Percentiles rank a stretch among this genome's conserved stretches.
phyloP scores from a whole-genome alignment of 176 grass and related monocot genomes.

The Hordeum vulgare region MorexV3_pseudomolecules_assembly NC_058522.1:558416609-558417108 shows the following conservation, averaged over 20 bases:
- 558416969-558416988: not conserved
- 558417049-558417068: not conserved
- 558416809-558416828: too few relatives aligned
- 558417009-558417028: not conserved
- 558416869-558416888: too few relatives aligned
- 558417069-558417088: not conserved
- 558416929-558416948: not conserved
- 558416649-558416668: not conserved
- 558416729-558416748: constrained; percentile 32
- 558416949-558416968: not conserved
- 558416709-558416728: not conserved
- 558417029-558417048: not conserved
- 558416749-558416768: not conserved
- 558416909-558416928: too few relatives aligned
- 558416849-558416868: too few relatives aligned
- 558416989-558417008: not conserved
- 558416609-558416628: not conserved
- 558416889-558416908: too few relatives aligned
- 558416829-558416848: too few relatives aligned
- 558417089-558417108: not conserved
- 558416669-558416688: too few relatives aligned
- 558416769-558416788: too few relatives aligned
- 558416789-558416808: too few relatives aligned
- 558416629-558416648: not conserved
- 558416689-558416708: too few relatives aligned